Percentiles rank a stretch among this genome's conserved stretches.
Evolutionary conservation across 768 basidiomycete genomes (phyloP).

Genomic region (Neoboletus magnificus): DNA sequence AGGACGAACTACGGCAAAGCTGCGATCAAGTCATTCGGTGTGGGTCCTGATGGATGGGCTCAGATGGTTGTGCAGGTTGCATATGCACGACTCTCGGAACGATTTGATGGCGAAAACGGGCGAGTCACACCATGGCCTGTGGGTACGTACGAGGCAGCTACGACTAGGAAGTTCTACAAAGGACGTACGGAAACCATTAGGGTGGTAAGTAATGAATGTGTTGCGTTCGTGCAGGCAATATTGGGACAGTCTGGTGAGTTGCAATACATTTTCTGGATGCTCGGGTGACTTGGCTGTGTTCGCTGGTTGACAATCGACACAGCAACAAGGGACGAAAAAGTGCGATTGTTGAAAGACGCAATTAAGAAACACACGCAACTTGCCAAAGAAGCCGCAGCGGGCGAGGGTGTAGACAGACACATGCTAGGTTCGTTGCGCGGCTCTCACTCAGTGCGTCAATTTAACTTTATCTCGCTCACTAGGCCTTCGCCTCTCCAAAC

Average conservation of each 20-base stretch:
- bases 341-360: slow-evolving; percentile 55
- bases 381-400: slow-evolving; percentile 65
- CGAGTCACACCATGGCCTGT: slow-evolving; percentile 47
- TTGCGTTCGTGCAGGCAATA: slow-evolving; percentile 77
- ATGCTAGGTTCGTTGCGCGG: slow-evolving; percentile 59
- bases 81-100: slow-evolving; percentile 64
- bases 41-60: slow-evolving; percentile 94
- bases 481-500: slow-evolving; percentile 72
- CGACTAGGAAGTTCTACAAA: slow-evolving; percentile 83
- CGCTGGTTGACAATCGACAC: background rate
- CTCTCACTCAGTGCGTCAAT: background rate
- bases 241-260: slow-evolving; percentile 42
- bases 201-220: slow-evolving; percentile 72
- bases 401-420: slow-evolving; percentile 83
- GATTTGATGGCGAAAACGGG: slow-evolving; percentile 14
- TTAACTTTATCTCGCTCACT: background rate
- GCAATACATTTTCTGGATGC: background rate
- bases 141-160: slow-evolving; percentile 92
- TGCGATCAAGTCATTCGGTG: slow-evolving; percentile 79
- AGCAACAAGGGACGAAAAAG: slow-evolving; percentile 40
- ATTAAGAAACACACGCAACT: slow-evolving; percentile 59
- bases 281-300: background rate
- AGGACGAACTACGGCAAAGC: slow-evolving; percentile 81
- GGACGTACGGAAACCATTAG: slow-evolving; percentile 95
- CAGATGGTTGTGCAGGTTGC: slow-evolving; percentile 92